Evolutionary conservation across 306 rosid genomes (phyloP).

Genomic region (Vachellia collinsii): DNA sequence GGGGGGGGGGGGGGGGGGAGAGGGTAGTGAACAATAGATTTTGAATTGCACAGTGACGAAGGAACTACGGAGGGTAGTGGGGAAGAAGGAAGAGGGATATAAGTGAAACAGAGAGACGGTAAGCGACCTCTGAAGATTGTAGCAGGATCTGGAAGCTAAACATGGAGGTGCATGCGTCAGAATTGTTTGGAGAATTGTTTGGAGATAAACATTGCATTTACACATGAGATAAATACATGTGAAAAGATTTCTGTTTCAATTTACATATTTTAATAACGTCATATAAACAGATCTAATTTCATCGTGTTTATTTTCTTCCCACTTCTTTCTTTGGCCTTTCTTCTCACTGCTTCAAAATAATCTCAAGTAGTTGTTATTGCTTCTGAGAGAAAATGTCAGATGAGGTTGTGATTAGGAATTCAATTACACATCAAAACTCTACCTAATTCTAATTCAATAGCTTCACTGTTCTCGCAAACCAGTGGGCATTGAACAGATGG

Average conservation of each 20-base stretch:
- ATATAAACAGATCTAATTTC: neutral
- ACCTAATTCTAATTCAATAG: neutral
- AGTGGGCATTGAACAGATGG: neutral
- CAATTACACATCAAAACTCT: neutral
- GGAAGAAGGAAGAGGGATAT: neutral
- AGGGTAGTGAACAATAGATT: neutral
- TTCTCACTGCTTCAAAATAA: neutral
- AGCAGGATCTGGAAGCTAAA: constrained; percentile 52
- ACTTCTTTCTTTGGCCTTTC: neutral
- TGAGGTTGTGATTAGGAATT: neutral
- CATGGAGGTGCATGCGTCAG: neutral
- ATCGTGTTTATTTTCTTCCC: neutral
- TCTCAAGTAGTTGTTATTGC: too few relatives aligned
- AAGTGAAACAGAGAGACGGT: neutral
- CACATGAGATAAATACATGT: too few relatives aligned
- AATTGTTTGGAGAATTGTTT: neutral
- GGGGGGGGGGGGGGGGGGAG: neutral
- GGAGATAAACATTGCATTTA: too few relatives aligned
- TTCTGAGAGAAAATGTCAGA: too few relatives aligned
- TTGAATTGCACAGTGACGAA: neutral
- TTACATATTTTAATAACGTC: too few relatives aligned
- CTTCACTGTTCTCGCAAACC: neutral
- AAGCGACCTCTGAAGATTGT: constrained; percentile 32
- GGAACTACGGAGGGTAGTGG: neutral
- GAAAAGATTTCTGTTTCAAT: too few relatives aligned